Percentiles rank a stretch among this genome's conserved stretches.
Conservation (phyloP, 2,329 filamentous ascomycete genomes). For the Verticillium albo-atrum region DNA sequence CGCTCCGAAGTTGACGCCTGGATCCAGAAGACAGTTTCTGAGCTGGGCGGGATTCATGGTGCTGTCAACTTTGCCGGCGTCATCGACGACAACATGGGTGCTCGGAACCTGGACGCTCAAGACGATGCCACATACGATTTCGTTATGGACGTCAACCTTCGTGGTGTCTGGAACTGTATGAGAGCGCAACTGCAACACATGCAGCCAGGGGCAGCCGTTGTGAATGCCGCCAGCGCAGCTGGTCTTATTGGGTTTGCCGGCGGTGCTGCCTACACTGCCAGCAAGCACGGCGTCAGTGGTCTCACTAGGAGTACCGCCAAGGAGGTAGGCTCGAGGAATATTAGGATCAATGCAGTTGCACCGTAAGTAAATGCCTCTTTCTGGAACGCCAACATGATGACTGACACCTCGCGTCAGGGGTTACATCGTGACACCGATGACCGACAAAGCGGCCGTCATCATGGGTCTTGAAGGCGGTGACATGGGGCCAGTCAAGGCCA, state of each 20-base stretch:
- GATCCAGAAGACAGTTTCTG: not conserved
- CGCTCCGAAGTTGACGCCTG: not conserved
- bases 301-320: constrained; percentile 5
- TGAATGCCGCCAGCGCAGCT: constrained; percentile 49
- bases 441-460: not conserved
- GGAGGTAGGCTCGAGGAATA: not conserved
- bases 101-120: not conserved
- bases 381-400: no score
- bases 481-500: not conserved
- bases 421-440: not conserved
- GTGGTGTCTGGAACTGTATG: not conserved
- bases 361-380: not conserved
- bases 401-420: not conserved
- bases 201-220: constrained; percentile 44
- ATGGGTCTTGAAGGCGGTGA: not conserved
- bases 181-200: not conserved
- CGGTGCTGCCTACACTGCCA: constrained; percentile 10
- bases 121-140: not conserved
- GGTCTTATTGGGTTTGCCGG: constrained; percentile 20
- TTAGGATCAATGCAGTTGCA: not conserved
- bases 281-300: constrained; percentile 14
- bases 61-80: not conserved
- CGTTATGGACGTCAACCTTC: constrained; percentile 58
- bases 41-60: not conserved
- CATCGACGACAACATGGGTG: not conserved